Percentiles rank a stretch among this genome's conserved stretches.
Evolutionary conservation across 139 green algal species (phyloP).

Genomic region (Volvox reticuliferus): DNA sequence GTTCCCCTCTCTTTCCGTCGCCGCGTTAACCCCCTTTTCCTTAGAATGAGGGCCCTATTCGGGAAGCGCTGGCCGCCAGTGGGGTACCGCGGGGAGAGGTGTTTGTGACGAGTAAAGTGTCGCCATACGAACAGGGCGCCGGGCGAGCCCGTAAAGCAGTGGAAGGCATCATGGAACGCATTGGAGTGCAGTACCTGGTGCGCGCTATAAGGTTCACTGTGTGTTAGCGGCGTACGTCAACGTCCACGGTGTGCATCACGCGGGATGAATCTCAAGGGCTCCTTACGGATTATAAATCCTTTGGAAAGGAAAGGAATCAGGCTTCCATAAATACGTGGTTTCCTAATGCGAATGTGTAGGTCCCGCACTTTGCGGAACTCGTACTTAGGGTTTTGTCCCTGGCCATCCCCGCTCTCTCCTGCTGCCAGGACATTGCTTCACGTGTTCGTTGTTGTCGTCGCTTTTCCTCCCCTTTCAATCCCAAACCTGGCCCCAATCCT

Average conservation of each 20-base stretch:
- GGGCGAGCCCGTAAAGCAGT: slow-evolving; percentile 57
- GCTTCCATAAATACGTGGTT: too few relatives aligned
- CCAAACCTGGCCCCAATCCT: background rate
- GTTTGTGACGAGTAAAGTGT: slow-evolving; percentile 80
- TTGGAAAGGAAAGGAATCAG: too few relatives aligned
- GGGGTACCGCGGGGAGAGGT: slow-evolving; percentile 9
- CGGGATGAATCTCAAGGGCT: too few relatives aligned
- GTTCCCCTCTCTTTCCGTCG: background rate
- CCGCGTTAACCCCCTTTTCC: background rate
- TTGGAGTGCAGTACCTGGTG: slow-evolving; percentile 66
- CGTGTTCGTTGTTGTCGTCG: too few relatives aligned
- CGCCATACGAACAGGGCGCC: slow-evolving; percentile 72
- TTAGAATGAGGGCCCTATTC: slow-evolving; percentile 48
- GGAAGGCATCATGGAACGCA: slow-evolving; percentile 57
- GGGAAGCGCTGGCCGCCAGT: background rate
- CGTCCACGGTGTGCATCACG: too few relatives aligned
- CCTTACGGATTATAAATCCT: too few relatives aligned
- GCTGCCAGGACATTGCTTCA: too few relatives aligned
- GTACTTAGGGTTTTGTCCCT: too few relatives aligned
- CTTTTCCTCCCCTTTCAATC: background rate
- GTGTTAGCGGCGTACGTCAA: too few relatives aligned
- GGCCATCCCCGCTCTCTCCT: too few relatives aligned
- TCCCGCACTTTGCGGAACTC: too few relatives aligned
- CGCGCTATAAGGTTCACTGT: background rate
- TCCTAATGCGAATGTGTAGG: too few relatives aligned